Conservation (phyloP, 495 filamentous ascomycete species). For the Oleoguttula mirabilis region DNA sequence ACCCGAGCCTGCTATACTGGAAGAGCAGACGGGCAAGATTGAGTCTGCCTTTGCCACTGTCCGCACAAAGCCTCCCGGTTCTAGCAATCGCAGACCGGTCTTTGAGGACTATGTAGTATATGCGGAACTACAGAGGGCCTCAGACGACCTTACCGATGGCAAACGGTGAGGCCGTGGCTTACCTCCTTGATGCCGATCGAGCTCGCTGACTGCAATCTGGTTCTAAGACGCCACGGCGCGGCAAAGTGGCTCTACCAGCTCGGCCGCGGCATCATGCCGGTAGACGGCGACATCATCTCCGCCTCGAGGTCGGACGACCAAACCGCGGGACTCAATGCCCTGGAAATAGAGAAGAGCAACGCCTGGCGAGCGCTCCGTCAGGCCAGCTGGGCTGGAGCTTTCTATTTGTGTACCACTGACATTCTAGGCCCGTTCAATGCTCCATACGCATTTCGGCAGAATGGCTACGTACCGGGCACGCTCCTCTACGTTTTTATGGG, state of each 20-base stretch:
- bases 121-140: constrained; percentile 34
- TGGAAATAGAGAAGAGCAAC: constrained; percentile 33
- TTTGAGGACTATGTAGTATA: constrained; percentile 43
- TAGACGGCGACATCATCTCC: not conserved
- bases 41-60: constrained; percentile 5
- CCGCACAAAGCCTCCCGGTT: not conserved
- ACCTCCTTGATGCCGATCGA: not conserved
- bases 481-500: constrained; percentile 19
- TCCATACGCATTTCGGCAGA: constrained; percentile 26
- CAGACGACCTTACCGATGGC: constrained; percentile 23
- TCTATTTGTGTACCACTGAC: constrained; percentile 50
- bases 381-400: constrained; percentile 36
- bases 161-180: not conserved
- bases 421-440: constrained; percentile 48
- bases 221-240: constrained; percentile 1
- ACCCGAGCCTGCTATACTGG: not conserved
- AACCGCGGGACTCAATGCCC: constrained; percentile 23
- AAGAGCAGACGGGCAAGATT: constrained; percentile 14
- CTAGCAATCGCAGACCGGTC: constrained; percentile 1
- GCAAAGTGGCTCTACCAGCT: constrained; percentile 1
- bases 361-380: constrained; percentile 35
- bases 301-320: not conserved
- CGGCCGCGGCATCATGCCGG: constrained; percentile 6
- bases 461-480: constrained; percentile 17
- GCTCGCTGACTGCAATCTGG: not conserved